A percentile compares a stretch with the other conserved stretches of the same genome.
Evolutionary conservation across 31 red algal species (phyloP).

Genomic region (Odonthalia washingtoniensis): DNA sequence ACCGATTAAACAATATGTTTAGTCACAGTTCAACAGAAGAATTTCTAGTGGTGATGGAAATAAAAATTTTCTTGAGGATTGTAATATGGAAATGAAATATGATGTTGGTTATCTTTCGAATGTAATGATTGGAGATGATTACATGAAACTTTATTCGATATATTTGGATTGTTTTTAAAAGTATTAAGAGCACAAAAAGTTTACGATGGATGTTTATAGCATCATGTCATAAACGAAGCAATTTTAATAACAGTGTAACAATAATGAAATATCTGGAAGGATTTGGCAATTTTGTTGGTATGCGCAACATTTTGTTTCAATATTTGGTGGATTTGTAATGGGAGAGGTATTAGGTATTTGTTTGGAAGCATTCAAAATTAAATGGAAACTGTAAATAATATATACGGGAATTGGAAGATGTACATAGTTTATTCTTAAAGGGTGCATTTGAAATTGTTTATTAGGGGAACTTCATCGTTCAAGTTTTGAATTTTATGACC

Average conservation of each 20-base stretch:
- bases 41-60: background rate
- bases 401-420: constrained; percentile 67
- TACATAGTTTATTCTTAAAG: constrained; percentile 47
- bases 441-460: constrained; percentile 49
- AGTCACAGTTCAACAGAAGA: constrained; percentile 35
- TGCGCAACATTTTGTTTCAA: constrained; percentile 67
- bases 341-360: constrained; percentile 53
- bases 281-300: constrained; percentile 77
- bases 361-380: constrained; percentile 47
- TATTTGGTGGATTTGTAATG: constrained; percentile 63
- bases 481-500: constrained; percentile 54
- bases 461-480: constrained; percentile 52
- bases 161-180: constrained; percentile 60
- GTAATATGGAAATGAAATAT: constrained; percentile 49
- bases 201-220: constrained; percentile 54
- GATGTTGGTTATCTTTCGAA: constrained; percentile 50
- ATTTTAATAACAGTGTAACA: background rate
- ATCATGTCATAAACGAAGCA: constrained; percentile 30
- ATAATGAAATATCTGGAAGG: constrained; percentile 9
- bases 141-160: constrained; percentile 54
- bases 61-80: constrained; percentile 50
- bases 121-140: constrained; percentile 45
- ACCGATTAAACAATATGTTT: too few relatives aligned
- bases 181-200: constrained; percentile 50
- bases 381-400: constrained; percentile 37